Percentiles rank a stretch among this genome's conserved stretches.
phyloP scores from a whole-genome alignment of 2,329 filamentous ascomycete species.

The Pochonia chlamydosporia region DNA sequence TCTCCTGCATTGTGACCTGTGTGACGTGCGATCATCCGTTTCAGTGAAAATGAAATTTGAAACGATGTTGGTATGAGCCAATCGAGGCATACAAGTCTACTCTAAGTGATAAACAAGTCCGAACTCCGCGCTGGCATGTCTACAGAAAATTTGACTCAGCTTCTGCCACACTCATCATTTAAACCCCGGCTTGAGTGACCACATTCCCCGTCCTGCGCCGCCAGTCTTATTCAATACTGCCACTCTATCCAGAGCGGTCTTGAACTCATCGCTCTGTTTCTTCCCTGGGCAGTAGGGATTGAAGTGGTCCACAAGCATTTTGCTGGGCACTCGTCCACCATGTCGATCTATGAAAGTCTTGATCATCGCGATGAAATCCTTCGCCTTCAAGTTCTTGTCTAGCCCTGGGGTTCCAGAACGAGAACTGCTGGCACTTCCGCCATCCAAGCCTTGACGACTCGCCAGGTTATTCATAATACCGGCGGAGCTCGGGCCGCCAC shows the following conservation, averaged over 20 bases:
- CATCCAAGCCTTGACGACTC: slow-evolving; percentile 47
- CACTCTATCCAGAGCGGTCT: slow-evolving; percentile 69
- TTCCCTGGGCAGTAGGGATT: slow-evolving; percentile 63
- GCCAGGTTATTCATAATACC: slow-evolving; percentile 52
- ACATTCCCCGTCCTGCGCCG: slow-evolving; percentile 46
- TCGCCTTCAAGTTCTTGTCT: slow-evolving; percentile 39
- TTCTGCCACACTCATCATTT: slow-evolving; percentile 19
- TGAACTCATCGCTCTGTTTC: slow-evolving; percentile 73
- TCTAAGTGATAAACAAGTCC: too few relatives aligned
- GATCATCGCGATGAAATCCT: slow-evolving; percentile 67
- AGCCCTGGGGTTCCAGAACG: slow-evolving; percentile 37
- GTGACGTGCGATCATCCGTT: too few relatives aligned
- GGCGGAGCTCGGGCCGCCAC: slow-evolving; percentile 47
- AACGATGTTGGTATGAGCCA: too few relatives aligned
- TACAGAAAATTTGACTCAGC: too few relatives aligned
- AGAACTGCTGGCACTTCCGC: slow-evolving; percentile 37
- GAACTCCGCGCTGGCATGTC: too few relatives aligned
- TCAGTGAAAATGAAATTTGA: too few relatives aligned
- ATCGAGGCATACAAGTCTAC: too few relatives aligned
- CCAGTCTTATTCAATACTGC: slow-evolving; percentile 62
- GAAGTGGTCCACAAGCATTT: slow-evolving; percentile 87
- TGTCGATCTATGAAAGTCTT: slow-evolving; percentile 72
- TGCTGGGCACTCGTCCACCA: slow-evolving; percentile 72
- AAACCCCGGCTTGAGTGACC: slow-evolving; percentile 38
- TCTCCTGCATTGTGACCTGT: not conserved